Evolutionary conservation across 352 stramenopile genomes (phyloP).

Genomic region (Phytophthora pluvialis): DNA sequence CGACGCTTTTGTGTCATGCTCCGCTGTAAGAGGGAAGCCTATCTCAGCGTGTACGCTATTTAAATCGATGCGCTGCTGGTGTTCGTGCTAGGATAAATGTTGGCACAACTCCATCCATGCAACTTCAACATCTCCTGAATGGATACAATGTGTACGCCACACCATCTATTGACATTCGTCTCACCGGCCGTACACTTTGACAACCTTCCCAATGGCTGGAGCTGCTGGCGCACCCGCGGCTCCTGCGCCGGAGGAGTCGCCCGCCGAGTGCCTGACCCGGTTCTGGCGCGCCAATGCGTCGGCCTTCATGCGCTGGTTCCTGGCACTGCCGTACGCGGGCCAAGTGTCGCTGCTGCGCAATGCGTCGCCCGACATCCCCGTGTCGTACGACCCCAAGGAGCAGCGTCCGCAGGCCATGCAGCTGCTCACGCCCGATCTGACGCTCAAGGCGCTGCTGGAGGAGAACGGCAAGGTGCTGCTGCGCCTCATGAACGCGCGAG

Average conservation of each 20-base stretch:
- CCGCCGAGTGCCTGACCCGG: conserved; percentile 62
- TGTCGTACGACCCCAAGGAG: conserved; percentile 58
- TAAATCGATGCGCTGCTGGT: no score
- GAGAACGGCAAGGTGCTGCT: conserved; percentile 84
- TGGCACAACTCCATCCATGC: no score
- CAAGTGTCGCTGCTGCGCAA: conserved; percentile 82
- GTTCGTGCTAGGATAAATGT: no score
- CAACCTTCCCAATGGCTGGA: conserved; percentile 41
- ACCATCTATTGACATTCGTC: no score
- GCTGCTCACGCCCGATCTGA: conserved; percentile 75
- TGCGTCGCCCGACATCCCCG: conserved; percentile 77
- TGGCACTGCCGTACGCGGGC: conserved; percentile 74
- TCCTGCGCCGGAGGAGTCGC: conserved; percentile 36
- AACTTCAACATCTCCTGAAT: neutral
- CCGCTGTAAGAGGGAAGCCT: no score
- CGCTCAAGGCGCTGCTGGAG: conserved; percentile 72
- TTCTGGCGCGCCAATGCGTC: conserved; percentile 82
- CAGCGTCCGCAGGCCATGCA: conserved; percentile 62
- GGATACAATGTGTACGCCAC: neutral
- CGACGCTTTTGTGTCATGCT: no score
- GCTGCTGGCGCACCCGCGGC: neutral
- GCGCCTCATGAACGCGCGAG: conserved; percentile 78
- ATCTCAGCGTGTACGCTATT: no score
- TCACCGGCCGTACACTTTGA: conserved; percentile 5
- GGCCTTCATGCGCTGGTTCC: conserved; percentile 87